These are phyloP conservation scores for Mortierella sp. DNA, from an alignment of 371 early-diverging fungal species.

Conservation along the genomic window DNA sequence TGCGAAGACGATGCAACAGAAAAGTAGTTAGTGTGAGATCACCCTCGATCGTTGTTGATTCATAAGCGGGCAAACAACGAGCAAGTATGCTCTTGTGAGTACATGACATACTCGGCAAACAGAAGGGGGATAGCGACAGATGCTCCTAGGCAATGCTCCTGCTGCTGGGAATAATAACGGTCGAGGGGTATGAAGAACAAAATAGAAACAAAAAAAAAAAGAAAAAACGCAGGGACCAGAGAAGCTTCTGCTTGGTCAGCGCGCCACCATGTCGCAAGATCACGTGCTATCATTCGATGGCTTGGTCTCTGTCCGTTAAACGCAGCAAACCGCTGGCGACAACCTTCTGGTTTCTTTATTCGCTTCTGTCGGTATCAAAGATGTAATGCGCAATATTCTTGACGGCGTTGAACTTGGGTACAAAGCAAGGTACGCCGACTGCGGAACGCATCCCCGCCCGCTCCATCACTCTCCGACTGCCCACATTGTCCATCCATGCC, in stretches of 20 bases:
- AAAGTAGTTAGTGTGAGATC: background rate
- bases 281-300: background rate
- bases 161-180: background rate
- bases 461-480: conserved; percentile 46
- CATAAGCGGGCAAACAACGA: conserved; percentile 6
- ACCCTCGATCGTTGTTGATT: background rate
- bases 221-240: conserved; percentile 7
- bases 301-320: background rate
- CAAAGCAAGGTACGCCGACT: conserved; percentile 31
- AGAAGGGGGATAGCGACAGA: too few relatives aligned
- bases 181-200: background rate
- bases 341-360: background rate
- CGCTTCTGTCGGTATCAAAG: conserved; percentile 1
- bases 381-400: conserved; percentile 42
- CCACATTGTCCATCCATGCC: conserved; percentile 49
- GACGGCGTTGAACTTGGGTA: conserved; percentile 38
- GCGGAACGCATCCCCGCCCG: conserved; percentile 33
- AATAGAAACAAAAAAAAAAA: background rate
- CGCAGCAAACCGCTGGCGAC: conserved; percentile 1
- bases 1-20: background rate
- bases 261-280: background rate
- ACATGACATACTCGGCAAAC: background rate
- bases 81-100: background rate
- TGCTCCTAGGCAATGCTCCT: background rate
- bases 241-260: background rate